Conservation (phyloP, 2,329 filamentous ascomycete species). For the Aspergillus ochraceus region DNA sequence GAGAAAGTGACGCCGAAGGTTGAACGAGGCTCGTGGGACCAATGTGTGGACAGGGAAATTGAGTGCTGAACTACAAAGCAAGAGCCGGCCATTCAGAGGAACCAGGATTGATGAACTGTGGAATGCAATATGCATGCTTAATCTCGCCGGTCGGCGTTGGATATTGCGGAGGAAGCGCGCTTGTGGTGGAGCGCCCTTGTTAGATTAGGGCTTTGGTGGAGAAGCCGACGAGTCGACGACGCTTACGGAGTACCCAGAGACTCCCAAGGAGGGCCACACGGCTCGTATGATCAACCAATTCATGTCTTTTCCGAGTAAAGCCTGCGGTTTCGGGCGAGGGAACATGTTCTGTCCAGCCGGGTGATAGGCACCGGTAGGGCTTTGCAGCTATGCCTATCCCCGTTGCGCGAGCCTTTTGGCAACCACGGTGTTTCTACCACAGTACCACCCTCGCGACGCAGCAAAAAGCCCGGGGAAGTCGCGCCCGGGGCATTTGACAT, state of each 20-base stretch:
- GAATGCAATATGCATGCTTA: background rate
- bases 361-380: background rate
- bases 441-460: no score
- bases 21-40: background rate
- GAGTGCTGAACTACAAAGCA: background rate
- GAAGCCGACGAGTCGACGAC: no score
- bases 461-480: background rate
- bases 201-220: background rate
- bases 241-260: no score
- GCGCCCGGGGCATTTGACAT: background rate
- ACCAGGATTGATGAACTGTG: background rate
- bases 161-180: background rate
- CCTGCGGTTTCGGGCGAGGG: background rate
- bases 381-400: background rate
- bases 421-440: background rate
- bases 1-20: background rate
- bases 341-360: background rate
- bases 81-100: background rate
- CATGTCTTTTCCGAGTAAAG: background rate
- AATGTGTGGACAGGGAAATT: background rate
- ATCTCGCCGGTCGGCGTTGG: background rate
- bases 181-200: background rate
- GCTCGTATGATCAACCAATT: background rate
- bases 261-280: background rate
- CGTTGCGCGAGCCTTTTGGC: background rate